Conservation (phyloP, 352 stramenopile genomes). For the Plasmopara viticola region DNA sequence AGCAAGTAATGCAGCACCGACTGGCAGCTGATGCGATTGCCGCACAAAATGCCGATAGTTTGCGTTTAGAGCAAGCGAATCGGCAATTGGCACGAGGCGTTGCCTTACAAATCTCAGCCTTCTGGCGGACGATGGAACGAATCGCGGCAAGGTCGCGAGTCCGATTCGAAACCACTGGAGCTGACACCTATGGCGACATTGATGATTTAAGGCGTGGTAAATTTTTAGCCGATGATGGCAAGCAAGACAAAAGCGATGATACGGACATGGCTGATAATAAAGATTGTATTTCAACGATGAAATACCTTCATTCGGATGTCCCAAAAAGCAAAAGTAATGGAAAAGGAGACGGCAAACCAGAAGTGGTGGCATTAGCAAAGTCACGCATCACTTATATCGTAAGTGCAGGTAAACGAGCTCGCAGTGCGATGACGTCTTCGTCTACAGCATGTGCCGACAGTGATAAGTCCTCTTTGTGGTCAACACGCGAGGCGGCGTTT, state of each 20-base stretch:
- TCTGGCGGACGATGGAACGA: constrained; percentile 82
- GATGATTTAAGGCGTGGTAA: constrained; percentile 11
- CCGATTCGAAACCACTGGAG: constrained; percentile 46
- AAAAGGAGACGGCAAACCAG: constrained; percentile 11
- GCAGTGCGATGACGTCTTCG: constrained; percentile 37
- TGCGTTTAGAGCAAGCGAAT: constrained; percentile 59
- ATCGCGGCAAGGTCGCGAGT: constrained; percentile 73
- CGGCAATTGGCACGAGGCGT: constrained; percentile 61
- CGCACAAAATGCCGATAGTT: constrained; percentile 60
- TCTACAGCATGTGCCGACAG: constrained; percentile 5
- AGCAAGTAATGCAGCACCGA: constrained; percentile 63
- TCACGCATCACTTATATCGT: constrained; percentile 41
- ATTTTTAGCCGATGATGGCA: constrained; percentile 18
- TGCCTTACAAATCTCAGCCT: constrained; percentile 64
- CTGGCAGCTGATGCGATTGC: constrained; percentile 55
- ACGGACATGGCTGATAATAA: constrained; percentile 1
- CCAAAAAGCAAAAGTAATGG: constrained; percentile 15
- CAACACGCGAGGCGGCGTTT: constrained; percentile 21
- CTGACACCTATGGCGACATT: constrained; percentile 9
- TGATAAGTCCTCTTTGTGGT: constrained; percentile 11
- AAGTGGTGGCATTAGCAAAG: constrained; percentile 18
- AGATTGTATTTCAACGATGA: constrained; percentile 21
- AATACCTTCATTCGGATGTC: constrained; percentile 37
- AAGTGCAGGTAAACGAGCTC: constrained; percentile 35
- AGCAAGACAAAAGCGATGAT: constrained; percentile 19